Evolutionary conservation across 2,329 filamentous ascomycete genomes (phyloP).

Genomic region (Trichoderma simmonsii): DNA sequence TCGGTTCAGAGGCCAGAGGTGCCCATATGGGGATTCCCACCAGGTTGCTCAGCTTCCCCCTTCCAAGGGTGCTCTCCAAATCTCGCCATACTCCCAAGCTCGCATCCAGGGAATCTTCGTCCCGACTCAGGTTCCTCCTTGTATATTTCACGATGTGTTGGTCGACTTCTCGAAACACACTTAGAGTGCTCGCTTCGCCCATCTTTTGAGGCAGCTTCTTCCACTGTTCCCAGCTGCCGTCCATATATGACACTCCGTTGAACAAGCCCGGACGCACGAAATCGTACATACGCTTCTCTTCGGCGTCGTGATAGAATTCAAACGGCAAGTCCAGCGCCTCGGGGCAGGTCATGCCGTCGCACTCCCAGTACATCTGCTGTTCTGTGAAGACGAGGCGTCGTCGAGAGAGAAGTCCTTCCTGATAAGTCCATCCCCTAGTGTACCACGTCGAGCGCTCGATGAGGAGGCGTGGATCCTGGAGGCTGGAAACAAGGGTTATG

Average conservation of each 20-base stretch:
- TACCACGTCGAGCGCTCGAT: constrained; percentile 35
- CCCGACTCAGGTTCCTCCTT: constrained; percentile 27
- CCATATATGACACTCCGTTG: constrained; percentile 35
- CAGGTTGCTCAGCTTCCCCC: constrained; percentile 30
- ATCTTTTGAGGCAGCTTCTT: constrained; percentile 29
- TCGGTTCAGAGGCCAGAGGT: constrained; percentile 20
- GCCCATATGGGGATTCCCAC: constrained; percentile 35
- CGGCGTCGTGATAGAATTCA: constrained; percentile 31
- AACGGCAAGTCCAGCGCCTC: constrained; percentile 34
- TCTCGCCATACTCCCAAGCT: constrained; percentile 33
- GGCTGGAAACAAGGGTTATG: constrained; percentile 33
- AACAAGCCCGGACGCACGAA: constrained; percentile 36
- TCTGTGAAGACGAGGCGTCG: constrained; percentile 39
- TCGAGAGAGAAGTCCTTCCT: constrained; percentile 37
- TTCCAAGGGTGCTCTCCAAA: constrained; percentile 31
- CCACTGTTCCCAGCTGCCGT: constrained; percentile 37
- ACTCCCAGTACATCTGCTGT: constrained; percentile 41
- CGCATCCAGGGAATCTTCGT: constrained; percentile 34
- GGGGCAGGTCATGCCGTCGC: constrained; percentile 37
- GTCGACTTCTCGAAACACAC: constrained; percentile 35
- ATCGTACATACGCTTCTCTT: constrained; percentile 35
- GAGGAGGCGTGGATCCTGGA: constrained; percentile 31
- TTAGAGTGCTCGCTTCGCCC: constrained; percentile 34
- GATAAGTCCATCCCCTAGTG: constrained; percentile 39
- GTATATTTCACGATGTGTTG: constrained; percentile 35